These are phyloP conservation scores for Leishmania martiniquensis DNA, from an alignment of 208 protist genomes.

Conservation along the genomic window DNA sequence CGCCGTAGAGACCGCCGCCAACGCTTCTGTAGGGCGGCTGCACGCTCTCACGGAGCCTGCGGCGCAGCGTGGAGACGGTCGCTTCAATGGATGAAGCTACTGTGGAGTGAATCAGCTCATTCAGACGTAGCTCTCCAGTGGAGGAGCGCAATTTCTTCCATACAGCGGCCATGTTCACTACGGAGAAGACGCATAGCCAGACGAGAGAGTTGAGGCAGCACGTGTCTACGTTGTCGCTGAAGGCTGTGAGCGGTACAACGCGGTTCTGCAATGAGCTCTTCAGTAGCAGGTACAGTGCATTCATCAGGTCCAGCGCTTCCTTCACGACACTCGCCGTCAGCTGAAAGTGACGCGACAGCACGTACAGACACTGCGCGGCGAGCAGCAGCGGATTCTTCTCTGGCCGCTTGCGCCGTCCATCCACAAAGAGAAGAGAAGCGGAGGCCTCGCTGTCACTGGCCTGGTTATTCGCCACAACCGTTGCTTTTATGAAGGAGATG, in stretches of 20 bases:
- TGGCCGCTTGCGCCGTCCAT: constrained; percentile 16
- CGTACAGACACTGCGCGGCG: constrained; percentile 78
- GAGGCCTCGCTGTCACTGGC: constrained; percentile 19
- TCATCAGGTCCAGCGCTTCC: constrained; percentile 51
- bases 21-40: background rate
- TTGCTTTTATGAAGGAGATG: constrained; percentile 48
- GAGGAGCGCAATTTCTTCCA: constrained; percentile 61
- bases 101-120: constrained; percentile 51
- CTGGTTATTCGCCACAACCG: constrained; percentile 23
- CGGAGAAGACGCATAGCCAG: constrained; percentile 73
- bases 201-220: constrained; percentile 48
- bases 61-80: constrained; percentile 31
- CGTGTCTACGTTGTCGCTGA: constrained; percentile 41
- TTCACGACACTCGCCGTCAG: constrained; percentile 64
- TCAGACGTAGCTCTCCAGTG: constrained; percentile 41
- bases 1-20: constrained; percentile 10
- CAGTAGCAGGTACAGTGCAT: constrained; percentile 26
- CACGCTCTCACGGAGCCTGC: constrained; percentile 29
- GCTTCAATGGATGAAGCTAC: constrained; percentile 41
- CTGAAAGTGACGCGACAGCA: constrained; percentile 90
- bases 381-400: constrained; percentile 56
- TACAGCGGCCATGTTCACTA: constrained; percentile 64
- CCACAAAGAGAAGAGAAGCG: constrained; percentile 15
- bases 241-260: constrained; percentile 16
- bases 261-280: constrained; percentile 28